Conservation (phyloP, 2,329 filamentous ascomycete species). For the Fusarium sp. region DNA sequence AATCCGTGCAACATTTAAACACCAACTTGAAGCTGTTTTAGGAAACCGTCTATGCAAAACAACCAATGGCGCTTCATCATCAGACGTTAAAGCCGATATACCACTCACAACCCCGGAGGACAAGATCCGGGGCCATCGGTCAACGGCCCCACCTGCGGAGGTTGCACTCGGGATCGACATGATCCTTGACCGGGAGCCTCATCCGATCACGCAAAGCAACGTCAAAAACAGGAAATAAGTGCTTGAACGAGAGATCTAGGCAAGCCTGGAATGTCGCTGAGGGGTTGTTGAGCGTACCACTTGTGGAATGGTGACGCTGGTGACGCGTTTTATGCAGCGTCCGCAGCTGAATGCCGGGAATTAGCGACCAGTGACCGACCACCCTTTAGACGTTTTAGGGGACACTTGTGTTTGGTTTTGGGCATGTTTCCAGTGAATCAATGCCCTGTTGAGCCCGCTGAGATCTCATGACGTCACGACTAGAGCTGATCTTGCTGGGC, state of each 20-base stretch:
- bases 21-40: not conserved
- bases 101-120: constrained; percentile 14
- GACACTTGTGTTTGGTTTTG: constrained; percentile 1
- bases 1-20: not conserved
- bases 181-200: constrained; percentile 30
- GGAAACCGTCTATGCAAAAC: not conserved
- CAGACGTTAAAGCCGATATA: constrained; percentile 1
- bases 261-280: not conserved
- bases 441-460: constrained; percentile 12
- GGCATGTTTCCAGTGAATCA: not conserved
- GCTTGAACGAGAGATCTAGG: not conserved
- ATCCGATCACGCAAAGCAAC: not conserved
- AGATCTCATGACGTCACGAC: constrained; percentile 29
- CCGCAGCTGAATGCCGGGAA: not conserved
- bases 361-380: not conserved
- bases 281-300: constrained; percentile 11
- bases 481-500: constrained; percentile 6
- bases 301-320: constrained; percentile 31
- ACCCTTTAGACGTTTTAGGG: not conserved
- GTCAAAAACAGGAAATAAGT: constrained; percentile 20
- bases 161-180: constrained; percentile 26
- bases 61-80: not conserved
- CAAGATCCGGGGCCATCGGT: constrained; percentile 15
- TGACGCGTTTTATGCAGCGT: not conserved
- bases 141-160: constrained; percentile 31